Evolutionary conservation across 2,329 filamentous ascomycete species (phyloP), one percentile per base, ranked within the genome.

Genomic region (Decorospora gaudefroyi): DNA sequence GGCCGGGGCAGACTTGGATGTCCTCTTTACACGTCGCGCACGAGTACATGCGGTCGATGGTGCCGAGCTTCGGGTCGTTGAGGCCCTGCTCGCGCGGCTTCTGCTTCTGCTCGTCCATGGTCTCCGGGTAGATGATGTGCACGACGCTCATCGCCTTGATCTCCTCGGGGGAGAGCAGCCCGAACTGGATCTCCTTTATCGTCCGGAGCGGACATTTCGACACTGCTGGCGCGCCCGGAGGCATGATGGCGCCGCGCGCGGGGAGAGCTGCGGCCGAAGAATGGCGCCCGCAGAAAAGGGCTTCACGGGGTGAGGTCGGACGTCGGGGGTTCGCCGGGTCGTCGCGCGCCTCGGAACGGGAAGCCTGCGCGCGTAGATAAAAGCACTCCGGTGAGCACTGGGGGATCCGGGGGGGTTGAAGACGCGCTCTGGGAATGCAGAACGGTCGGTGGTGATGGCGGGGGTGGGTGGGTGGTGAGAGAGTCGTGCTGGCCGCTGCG

Each of bases 181-280:
- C 93, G 70, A 99, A 99, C 79, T 99, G 95, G 65, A 99, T 96
- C 81, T 99, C 95, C 81, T 96, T 87, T 66, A 99, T 91, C 59
- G 88, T 95, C 80, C 93, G 92, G 82, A 97, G 82, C 73, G 91
- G 91, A 83, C 67, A 70, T 60, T 69, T 70, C 10, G 67, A 70
- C 53, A 62, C 55, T 88, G 91, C 82, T 88, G 91, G 72, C 89
- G 96, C 75, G 90, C 89, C 68, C 76, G 95, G 95, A 77, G 92
- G 83, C 93, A 99, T 71, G 56, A 35, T 68, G 56, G 61, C 67
- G 53, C 55, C 52, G 54, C 57, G 65, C 63, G 67, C 60, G 58
- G 55, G 37, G 59, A 49, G 57, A 48, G 61, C 58, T 67, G 59
- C 35, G 40, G 62, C 55, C 43, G 60, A 59, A 56, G 52, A 53